Percentiles rank a stretch among this genome's conserved stretches.
These are phyloP conservation scores for Ganoderma resinaceum DNA, from an alignment of 1,284 basidiomycete genomes.

Conservation along the genomic window DNA sequence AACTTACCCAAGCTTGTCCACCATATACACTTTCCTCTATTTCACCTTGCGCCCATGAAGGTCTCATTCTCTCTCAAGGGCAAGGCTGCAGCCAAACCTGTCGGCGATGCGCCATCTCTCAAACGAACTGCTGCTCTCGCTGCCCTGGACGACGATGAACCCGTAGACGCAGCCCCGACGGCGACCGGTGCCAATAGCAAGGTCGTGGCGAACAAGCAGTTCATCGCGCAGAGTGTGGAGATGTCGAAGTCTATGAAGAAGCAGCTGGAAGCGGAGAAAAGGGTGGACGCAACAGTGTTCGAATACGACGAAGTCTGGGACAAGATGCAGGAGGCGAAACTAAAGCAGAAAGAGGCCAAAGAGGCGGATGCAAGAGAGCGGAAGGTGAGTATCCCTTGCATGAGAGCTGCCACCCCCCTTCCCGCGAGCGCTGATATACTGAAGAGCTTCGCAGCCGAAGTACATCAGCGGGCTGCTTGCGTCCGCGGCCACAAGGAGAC, in stretches of 20 bases:
- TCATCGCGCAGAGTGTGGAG: slow-evolving; percentile 62
- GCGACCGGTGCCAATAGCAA: slow-evolving; percentile 48
- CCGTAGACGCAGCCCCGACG: slow-evolving; percentile 54
- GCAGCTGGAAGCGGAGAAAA: slow-evolving; percentile 78
- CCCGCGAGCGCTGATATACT: slow-evolving; percentile 29
- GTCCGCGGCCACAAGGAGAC: slow-evolving; percentile 86
- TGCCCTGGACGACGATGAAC: slow-evolving; percentile 67
- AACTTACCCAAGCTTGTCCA: neutral
- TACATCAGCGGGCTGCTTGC: slow-evolving; percentile 87
- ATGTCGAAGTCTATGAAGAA: slow-evolving; percentile 68
- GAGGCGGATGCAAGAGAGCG: slow-evolving; percentile 75
- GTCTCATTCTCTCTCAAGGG: slow-evolving; percentile 78
- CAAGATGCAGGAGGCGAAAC: slow-evolving; percentile 90
- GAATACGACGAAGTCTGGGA: slow-evolving; percentile 99
- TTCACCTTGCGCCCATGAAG: slow-evolving; percentile 61
- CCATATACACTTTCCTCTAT: slow-evolving; percentile 1
- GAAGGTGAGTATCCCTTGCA: slow-evolving; percentile 58
- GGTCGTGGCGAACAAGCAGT: slow-evolving; percentile 55
- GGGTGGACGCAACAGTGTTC: slow-evolving; percentile 86
- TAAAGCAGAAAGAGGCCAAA: slow-evolving; percentile 75
- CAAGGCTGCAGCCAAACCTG: slow-evolving; percentile 47
- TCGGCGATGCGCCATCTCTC: slow-evolving; percentile 61
- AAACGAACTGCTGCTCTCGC: slow-evolving; percentile 69
- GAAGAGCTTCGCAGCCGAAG: slow-evolving; percentile 73
- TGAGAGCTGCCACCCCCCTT: slow-evolving; percentile 15